These are phyloP conservation scores for Williopsis jadinii DNA, from an alignment of 1,139 yeast genomes.

Conservation along the genomic window DNA sequence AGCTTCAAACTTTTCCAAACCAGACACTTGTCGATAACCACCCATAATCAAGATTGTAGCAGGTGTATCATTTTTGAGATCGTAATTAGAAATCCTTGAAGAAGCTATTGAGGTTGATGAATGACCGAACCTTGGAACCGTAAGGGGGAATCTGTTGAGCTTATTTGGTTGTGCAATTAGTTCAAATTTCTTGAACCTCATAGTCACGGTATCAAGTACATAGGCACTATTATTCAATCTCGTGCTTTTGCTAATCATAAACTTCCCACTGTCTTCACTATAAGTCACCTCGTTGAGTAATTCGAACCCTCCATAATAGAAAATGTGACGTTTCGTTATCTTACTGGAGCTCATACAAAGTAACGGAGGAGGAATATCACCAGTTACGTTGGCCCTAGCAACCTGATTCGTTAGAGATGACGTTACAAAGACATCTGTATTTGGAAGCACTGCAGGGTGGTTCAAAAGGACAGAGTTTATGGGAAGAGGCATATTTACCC, in stretches of 20 bases:
- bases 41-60: constrained; percentile 34
- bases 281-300: constrained; percentile 24
- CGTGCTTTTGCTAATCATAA: constrained; percentile 27
- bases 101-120: constrained; percentile 26
- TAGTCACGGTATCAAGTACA: constrained; percentile 33
- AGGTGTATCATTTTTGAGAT: constrained; percentile 1
- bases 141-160: constrained; percentile 28
- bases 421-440: constrained; percentile 27
- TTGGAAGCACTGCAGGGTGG: constrained; percentile 33
- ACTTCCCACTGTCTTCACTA: constrained; percentile 20
- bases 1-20: constrained; percentile 27
- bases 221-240: constrained; percentile 33
- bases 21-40: constrained; percentile 29
- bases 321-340: constrained; percentile 33
- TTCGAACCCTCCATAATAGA: constrained; percentile 42
- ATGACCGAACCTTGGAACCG: constrained; percentile 43
- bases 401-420: constrained; percentile 32
- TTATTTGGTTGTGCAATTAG: constrained; percentile 34
- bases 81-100: constrained; percentile 3
- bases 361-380: constrained; percentile 35
- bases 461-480: constrained; percentile 30
- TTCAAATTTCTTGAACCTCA: constrained; percentile 30
- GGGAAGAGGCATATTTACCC: constrained; percentile 39
- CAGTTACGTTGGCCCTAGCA: constrained; percentile 22
- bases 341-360: constrained; percentile 31